phyloP scores from a whole-genome alignment of 257 asterid species.

The Solanum peruvianum region DNA sequence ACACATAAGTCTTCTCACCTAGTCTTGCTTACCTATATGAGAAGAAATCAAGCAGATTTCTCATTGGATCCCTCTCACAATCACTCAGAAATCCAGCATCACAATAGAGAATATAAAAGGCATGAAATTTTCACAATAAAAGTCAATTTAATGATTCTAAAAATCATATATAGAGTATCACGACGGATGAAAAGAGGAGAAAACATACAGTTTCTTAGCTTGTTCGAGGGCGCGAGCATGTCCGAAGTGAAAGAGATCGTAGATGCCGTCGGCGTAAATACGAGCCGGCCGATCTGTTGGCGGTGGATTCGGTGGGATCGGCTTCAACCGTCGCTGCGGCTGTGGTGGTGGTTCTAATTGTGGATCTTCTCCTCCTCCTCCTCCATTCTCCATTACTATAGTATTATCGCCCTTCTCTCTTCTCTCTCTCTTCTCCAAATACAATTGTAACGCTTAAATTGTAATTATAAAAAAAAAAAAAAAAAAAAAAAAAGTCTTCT shows the following conservation, averaged over 20 bases:
- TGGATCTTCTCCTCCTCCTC: not conserved
- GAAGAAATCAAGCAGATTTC: not conserved
- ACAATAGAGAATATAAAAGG: not conserved
- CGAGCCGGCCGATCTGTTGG: conserved; percentile 72
- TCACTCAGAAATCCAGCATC: not conserved
- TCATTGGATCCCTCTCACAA: not conserved
- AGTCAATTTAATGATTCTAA: not conserved
- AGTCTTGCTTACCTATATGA: not conserved
- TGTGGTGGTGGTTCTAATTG: not conserved
- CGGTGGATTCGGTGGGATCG: conserved; percentile 14
- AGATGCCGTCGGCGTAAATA: conserved; percentile 93
- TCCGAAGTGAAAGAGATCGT: conserved; percentile 98
- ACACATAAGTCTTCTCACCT: not conserved
- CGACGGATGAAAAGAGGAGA: not conserved
- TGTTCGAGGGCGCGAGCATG: conserved; percentile 98
- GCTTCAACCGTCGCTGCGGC: not conserved
- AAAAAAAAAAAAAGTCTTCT: not conserved
- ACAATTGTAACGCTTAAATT: not conserved
- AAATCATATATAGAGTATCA: not conserved
- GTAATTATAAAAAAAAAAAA: not conserved
- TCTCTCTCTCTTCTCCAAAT: not conserved
- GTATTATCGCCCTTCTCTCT: not conserved
- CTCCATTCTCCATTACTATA: conserved; percentile 1
- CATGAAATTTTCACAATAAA: not conserved
- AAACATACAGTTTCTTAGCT: conserved; percentile 60